Conservation (phyloP, 306 rosid genomes). For the Cucurbita ficifolia region DNA sequence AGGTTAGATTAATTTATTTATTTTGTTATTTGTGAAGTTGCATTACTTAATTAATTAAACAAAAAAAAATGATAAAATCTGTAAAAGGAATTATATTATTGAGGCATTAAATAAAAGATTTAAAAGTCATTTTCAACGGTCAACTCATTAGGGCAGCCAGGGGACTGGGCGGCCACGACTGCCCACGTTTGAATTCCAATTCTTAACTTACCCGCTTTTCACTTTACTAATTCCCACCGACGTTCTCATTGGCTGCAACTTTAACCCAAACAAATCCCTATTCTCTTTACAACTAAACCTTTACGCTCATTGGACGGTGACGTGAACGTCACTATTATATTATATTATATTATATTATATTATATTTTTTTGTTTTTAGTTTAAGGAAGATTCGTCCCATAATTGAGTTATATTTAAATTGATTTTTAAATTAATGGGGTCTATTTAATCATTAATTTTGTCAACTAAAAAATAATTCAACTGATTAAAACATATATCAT, state of each 20-base stretch:
- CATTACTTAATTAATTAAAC: too few species aligned
- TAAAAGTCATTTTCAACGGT: background rate
- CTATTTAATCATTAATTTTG: too few species aligned
- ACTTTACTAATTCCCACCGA: background rate
- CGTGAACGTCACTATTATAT: background rate
- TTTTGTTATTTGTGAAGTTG: too few species aligned
- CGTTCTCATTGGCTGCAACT: background rate
- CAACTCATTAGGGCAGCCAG: background rate
- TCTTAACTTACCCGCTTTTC: background rate
- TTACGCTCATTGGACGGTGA: background rate
- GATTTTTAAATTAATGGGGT: too few species aligned
- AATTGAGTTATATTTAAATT: too few species aligned
- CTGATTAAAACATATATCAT: too few species aligned
- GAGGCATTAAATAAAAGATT: background rate
- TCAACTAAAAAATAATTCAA: too few species aligned
- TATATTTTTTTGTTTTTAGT: too few species aligned
- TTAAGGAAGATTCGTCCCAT: too few species aligned
- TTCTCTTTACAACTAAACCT: background rate
- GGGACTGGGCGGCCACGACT: conserved; percentile 1
- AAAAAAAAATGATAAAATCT: background rate
- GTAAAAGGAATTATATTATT: background rate
- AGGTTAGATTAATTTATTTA: too few species aligned
- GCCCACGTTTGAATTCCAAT: background rate
- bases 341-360: too few species aligned
- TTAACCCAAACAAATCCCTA: background rate